Evolutionary conservation across 495 filamentous ascomycete species (phyloP), one percentile per base, ranked within the genome.

Genomic region (Penicillium paxilli): DNA sequence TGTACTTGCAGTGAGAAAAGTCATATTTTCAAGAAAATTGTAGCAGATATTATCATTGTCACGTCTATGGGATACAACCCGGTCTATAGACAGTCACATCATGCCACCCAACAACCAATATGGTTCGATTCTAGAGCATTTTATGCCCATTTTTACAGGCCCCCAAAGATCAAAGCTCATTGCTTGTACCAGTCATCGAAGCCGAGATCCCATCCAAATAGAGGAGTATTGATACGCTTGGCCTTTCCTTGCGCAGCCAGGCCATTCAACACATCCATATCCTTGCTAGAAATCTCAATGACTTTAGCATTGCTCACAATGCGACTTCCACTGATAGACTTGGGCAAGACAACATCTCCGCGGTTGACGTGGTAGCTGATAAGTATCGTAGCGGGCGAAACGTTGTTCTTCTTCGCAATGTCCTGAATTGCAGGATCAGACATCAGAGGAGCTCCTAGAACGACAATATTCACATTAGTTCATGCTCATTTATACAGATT

Each of bases 321-420:
- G 40, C 67, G 67, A 25, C 32, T 64, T 24, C 56, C 59, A 2
- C 49, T 66, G 37, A 63, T 51, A 11, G 70, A 73, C 62, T 74
- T 74, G 23, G 68, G 68, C 38, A 74, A 46, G 14, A 71, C 68
- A 26, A 63, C 59, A 37, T 56, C 55, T 30, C 70, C 70, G 17
- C 68, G 52, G 52, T 71, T 69, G 26, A 65, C 68, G 51, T 63
- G 60, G 47, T 63, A 63, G 44, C 44, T 50, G 48, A 63, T 60
- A 11, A 63, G 42, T 17, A 63, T 26, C 0, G 60, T 52, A 14
- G 60, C 57, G 21, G 60, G 17, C 10, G 57, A 57, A 41, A 60
- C 53, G 42, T 48, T 44, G 44, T 63, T 46, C 22, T 60, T 63
- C 50, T 60, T 57, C 7, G 60, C 60, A n/a, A 63, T 63, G 4